These are phyloP conservation scores for Stereocaulon alpinum DNA, from an alignment of 495 filamentous ascomycete genomes.

Conservation along the genomic window DNA sequence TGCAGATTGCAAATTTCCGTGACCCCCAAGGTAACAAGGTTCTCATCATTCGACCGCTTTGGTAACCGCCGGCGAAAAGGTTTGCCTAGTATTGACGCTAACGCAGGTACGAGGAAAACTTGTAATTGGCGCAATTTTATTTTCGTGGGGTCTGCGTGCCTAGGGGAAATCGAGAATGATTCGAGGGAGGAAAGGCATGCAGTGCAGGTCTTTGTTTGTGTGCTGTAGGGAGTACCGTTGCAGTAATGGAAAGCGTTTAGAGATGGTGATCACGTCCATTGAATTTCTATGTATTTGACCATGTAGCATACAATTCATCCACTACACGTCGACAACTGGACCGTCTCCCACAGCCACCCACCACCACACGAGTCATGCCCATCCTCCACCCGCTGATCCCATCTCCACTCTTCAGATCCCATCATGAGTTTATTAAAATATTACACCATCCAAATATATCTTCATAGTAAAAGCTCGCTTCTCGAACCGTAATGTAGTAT, in stretches of 20 bases:
- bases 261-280: slow-evolving; percentile 1
- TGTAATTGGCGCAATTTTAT: slow-evolving; percentile 1
- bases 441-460: background rate
- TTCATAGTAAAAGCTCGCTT: background rate
- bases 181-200: background rate
- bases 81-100: background rate
- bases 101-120: background rate
- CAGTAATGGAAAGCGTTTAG: background rate
- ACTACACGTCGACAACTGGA: background rate
- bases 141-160: background rate
- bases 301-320: background rate
- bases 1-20: background rate
- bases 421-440: slow-evolving; percentile 1
- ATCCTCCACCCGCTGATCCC: background rate
- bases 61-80: background rate
- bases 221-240: no score
- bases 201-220: background rate
- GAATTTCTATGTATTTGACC: background rate
- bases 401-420: background rate
- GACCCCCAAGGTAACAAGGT: background rate
- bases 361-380: background rate
- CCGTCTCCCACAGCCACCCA: background rate
- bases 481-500: background rate
- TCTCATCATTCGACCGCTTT: background rate
- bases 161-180: background rate